phyloP scores from a whole-genome alignment of 176 grass and related monocot genomes.

The Juncus effusus region DNA sequence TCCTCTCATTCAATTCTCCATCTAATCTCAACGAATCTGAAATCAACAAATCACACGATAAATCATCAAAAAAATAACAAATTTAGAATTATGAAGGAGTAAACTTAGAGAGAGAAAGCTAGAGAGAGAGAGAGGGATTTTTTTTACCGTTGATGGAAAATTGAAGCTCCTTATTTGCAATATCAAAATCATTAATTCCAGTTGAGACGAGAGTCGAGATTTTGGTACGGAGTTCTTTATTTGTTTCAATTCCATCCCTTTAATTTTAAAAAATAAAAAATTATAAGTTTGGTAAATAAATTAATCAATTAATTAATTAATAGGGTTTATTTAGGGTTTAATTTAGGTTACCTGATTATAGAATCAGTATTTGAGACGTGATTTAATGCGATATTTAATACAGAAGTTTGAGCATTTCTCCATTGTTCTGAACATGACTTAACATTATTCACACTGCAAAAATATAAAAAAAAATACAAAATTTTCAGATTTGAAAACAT shows the following conservation, averaged over 20 bases:
- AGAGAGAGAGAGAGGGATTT: neutral
- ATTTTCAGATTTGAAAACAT: too few species aligned
- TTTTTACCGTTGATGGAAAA: slow-evolving; percentile 55
- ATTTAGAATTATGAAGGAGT: neutral
- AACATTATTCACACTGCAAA: slow-evolving; percentile 45
- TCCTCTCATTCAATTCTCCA: slow-evolving; percentile 35
- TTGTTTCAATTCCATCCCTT: slow-evolving; percentile 55
- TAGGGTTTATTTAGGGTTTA: slow-evolving; percentile 1
- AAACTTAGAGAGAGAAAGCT: neutral
- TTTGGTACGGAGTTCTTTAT: slow-evolving; percentile 32
- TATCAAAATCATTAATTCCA: slow-evolving; percentile 44
- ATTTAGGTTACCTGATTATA: slow-evolving; percentile 52
- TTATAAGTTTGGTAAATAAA: neutral
- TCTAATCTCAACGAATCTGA: slow-evolving; percentile 40
- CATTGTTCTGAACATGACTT: slow-evolving; percentile 50
- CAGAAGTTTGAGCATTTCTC: slow-evolving; percentile 49
- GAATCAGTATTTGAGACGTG: slow-evolving; percentile 35
- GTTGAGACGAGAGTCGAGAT: slow-evolving; percentile 38
- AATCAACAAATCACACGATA: neutral
- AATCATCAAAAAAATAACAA: neutral
- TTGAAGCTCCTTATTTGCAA: slow-evolving; percentile 41
- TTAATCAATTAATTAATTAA: slow-evolving; percentile 16
- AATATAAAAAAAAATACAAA: slow-evolving; percentile 1
- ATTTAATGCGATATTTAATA: slow-evolving; percentile 38
- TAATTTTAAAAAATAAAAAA: slow-evolving; percentile 24